phyloP scores from a whole-genome alignment of 202 grass and related monocot genomes.

The Eragrostis tef region DNA sequence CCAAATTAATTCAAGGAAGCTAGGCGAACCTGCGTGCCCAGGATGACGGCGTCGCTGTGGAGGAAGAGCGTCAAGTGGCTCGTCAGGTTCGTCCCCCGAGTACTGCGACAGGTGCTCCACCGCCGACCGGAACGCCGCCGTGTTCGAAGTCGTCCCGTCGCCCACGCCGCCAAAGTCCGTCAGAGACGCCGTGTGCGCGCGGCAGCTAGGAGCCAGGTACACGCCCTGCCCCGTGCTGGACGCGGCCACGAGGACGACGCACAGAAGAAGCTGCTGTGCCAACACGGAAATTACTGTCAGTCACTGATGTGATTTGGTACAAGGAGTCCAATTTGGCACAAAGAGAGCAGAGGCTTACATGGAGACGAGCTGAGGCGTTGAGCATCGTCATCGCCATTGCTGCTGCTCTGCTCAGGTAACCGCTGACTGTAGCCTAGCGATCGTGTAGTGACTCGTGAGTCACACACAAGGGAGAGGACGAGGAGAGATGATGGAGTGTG shows the following conservation, averaged over 20 bases:
- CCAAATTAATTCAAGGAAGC: too few species aligned
- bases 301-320: too few species aligned
- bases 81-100: conserved; percentile 76
- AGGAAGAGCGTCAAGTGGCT: conserved; percentile 90
- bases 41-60: conserved; percentile 68
- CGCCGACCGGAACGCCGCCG: conserved; percentile 73
- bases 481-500: not conserved
- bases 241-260: too few species aligned
- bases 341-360: too few species aligned
- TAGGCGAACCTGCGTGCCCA: too few species aligned
- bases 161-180: conserved; percentile 75
- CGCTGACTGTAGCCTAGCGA: not conserved
- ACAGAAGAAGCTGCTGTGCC: too few species aligned
- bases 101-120: conserved; percentile 71
- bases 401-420: conserved; percentile 1
- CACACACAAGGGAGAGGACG: not conserved
- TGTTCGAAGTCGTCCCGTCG: conserved; percentile 81
- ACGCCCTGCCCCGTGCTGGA: conserved; percentile 39
- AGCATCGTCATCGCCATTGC: conserved; percentile 44
- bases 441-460: not conserved
- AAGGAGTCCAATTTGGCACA: too few species aligned
- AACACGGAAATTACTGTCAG: too few species aligned
- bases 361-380: conserved; percentile 4
- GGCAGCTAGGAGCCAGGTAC: conserved; percentile 64
- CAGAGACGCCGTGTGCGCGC: conserved; percentile 69